These are phyloP conservation scores for Jacaranda mimosifolia DNA, from an alignment of 257 asterid genomes.

Conservation along the genomic window DNA sequence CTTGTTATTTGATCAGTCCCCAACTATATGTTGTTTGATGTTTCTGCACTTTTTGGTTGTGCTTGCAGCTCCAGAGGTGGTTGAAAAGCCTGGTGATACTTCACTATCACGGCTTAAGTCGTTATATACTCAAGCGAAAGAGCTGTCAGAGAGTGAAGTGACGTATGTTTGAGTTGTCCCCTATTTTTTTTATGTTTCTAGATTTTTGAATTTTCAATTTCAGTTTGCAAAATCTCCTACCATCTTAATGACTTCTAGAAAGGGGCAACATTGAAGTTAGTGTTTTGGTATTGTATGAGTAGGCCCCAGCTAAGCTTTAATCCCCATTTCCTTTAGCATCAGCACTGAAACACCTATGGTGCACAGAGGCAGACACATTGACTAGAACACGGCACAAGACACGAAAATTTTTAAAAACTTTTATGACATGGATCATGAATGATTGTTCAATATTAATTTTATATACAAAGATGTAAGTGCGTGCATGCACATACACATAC, in stretches of 20 bases:
- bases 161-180: slow-evolving; percentile 47
- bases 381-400: no score
- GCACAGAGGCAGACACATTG: no score
- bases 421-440: no score
- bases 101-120: slow-evolving; percentile 76
- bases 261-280: neutral
- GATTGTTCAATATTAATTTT: no score
- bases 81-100: slow-evolving; percentile 88
- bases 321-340: neutral
- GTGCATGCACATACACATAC: no score
- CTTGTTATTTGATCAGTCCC: slow-evolving; percentile 15
- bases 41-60: slow-evolving; percentile 19
- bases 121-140: slow-evolving; percentile 87
- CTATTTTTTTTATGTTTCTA: slow-evolving; percentile 20
- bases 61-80: slow-evolving; percentile 81
- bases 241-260: slow-evolving; percentile 4
- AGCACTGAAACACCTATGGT: neutral
- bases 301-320: no score
- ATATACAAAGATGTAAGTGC: no score
- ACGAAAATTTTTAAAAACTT: no score
- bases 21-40: slow-evolving; percentile 5
- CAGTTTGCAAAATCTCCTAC: slow-evolving; percentile 16
- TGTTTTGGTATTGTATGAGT: no score
- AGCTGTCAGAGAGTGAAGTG: slow-evolving; percentile 84
- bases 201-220: slow-evolving; percentile 26